Base-by-base conservation (phyloP, 2,329 filamentous ascomycete genomes). In the Diaporthe sp. region DNA sequence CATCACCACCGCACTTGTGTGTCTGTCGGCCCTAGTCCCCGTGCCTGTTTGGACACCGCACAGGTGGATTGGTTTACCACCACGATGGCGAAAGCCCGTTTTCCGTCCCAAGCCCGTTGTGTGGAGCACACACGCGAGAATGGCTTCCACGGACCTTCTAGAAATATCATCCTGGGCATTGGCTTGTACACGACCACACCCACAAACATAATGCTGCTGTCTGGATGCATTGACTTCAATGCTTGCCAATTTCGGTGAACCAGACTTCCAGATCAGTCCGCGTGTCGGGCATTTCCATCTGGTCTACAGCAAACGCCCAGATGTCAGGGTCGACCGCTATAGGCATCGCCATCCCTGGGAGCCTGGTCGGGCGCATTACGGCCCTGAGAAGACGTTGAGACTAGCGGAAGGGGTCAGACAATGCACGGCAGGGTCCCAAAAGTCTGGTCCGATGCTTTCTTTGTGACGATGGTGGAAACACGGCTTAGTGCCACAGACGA, bases 221-320 rank as follows among this genome's bases (percentile, higher is more conserved):
- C 47, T 68, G 47, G 47, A 28, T 51, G 65, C 65, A 68, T 68
- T 68, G 63, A 68, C 34, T 20, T 22, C 8, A 39, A 31, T 68
- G 65, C 47, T 53, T 68, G 65, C 65, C 47, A 68, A 68, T 68
- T 17, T 68, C 65, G 65, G 65, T 34, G 34, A 39, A 53, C 65
- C 65, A 53, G 34, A 39, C 47, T 39, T 68, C 13, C 65, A 68
- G 31, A 39, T 13, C 65, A 68, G 65, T 39, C 7, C 47, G 65
- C 47, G 65, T 68, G 31, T 53, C 47, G 65, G 65, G 65, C 65
- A 53, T 39, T 53, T 39, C 47, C 65, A 68, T 68, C 12, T 68
- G 47, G 65, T 53, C 42, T 68, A 49, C 47, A 22, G n/a, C 15
- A 68, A 68, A 53, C 31, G 65, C 65, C 13, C 65, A 68, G 65